Evolutionary conservation across 257 asterid species (phyloP).

Genomic region (Asclepias syriaca): DNA sequence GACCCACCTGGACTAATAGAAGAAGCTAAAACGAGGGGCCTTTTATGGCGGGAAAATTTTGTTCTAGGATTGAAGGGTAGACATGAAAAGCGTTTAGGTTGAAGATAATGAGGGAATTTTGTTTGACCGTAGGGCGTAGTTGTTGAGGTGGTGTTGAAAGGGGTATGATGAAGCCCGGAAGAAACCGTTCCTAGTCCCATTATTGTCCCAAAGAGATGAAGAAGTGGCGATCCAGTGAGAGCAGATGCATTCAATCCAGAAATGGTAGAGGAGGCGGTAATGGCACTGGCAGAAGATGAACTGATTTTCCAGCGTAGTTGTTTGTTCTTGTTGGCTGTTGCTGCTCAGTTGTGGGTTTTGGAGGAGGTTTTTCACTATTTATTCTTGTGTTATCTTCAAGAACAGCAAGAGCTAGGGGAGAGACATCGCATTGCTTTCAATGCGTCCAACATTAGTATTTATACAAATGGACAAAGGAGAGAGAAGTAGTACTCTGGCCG

Average conservation of each 20-base stretch:
- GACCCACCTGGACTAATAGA: conserved; percentile 42
- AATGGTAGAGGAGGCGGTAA: background rate
- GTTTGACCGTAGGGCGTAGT: background rate
- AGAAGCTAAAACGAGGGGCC: conserved; percentile 47
- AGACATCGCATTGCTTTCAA: background rate
- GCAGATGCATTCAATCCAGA: background rate
- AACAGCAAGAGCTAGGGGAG: background rate
- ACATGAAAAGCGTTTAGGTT: conserved; percentile 9
- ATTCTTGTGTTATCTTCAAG: background rate
- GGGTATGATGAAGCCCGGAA: background rate
- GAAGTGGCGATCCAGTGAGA: background rate
- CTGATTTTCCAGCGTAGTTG: background rate
- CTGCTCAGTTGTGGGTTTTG: background rate
- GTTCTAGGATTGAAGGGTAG: conserved; percentile 20
- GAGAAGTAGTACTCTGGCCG: too few relatives aligned
- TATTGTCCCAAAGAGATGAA: background rate
- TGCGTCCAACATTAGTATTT: too few relatives aligned
- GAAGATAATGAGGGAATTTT: conserved; percentile 1
- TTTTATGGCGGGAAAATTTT: conserved; percentile 44
- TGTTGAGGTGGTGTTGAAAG: background rate
- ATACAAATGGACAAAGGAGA: too few relatives aligned
- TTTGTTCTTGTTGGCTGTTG: background rate
- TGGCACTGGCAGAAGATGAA: background rate
- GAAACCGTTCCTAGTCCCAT: background rate
- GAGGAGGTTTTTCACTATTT: background rate